Conservation (phyloP, 2,329 filamentous ascomycete genomes). For the Cercospora sp. region DNA sequence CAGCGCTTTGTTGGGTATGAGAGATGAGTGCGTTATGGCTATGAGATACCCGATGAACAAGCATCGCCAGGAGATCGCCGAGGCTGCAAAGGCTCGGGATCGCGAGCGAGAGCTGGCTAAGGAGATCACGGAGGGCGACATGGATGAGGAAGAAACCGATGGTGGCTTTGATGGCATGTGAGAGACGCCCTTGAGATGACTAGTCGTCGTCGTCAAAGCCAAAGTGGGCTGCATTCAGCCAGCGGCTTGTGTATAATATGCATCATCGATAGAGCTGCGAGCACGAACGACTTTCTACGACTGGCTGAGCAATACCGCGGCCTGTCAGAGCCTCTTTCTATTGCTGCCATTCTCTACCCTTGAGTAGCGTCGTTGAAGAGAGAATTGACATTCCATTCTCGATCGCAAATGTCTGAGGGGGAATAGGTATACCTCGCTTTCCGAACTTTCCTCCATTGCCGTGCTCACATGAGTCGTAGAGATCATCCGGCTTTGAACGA, state of each 20-base stretch:
- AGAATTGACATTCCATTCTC: no score
- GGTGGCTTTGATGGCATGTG: slow-evolving; percentile 83
- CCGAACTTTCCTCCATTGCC: background rate
- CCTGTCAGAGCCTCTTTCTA: background rate
- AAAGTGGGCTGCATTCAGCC: slow-evolving; percentile 41
- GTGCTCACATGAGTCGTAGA: background rate
- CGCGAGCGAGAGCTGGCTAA: slow-evolving; percentile 95
- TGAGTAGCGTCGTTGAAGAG: no score
- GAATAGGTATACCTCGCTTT: background rate
- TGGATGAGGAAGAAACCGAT: slow-evolving; percentile 68
- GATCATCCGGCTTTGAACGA: no score
- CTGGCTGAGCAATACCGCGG: background rate
- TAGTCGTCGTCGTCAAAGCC: background rate
- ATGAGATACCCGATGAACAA: slow-evolving; percentile 99
- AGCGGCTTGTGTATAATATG: slow-evolving; percentile 4
- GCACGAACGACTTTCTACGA: slow-evolving; percentile 3
- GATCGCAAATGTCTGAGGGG: background rate
- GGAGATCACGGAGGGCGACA: slow-evolving; percentile 96
- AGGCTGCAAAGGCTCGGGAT: slow-evolving; percentile 96
- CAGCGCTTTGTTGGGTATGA: slow-evolving; percentile 81
- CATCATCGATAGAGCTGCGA: slow-evolving; percentile 17
- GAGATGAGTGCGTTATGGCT: slow-evolving; percentile 98
- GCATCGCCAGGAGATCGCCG: slow-evolving; percentile 94
- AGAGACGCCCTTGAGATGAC: background rate
- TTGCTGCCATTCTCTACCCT: background rate